Evolutionary conservation across 2,329 filamentous ascomycete genomes (phyloP), one percentile per base, ranked within the genome.

Genomic region (Chaetomiaceae sp.): DNA sequence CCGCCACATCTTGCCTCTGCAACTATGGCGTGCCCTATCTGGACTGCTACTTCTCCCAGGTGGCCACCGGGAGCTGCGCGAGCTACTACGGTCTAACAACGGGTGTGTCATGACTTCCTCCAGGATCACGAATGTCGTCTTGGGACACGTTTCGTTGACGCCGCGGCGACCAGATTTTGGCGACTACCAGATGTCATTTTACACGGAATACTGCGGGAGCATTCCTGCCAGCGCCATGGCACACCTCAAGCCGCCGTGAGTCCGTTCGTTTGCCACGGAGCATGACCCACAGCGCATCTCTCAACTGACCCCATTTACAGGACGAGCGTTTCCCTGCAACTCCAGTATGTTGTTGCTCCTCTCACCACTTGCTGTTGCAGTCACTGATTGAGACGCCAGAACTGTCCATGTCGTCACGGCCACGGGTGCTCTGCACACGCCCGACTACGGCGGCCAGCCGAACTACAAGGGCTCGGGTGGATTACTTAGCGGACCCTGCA

Each of bases 401-500:
- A 47, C 50, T 2, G 50, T 59, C 45, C 26, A 48, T 2, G 49
- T 56, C 38, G 52, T 56, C 15, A 51, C 51, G 12, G 47, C 38
- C 35, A 46, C 38, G 2, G 41, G 29, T 11, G 32, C 18, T 4
- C 30, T 49, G 8, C 11, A 30, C 7, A 36, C 30, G 11, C 51
- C 53, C 9, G 19, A 34, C 20, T 45, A 52, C 7, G 30, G 32
- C 15, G 40, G 26, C 12, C 19, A 19, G 39, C 56, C 57, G 6
- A 30, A 45, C 32, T 60, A 51, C 41, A 33, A 47, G 15, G 56
- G 58, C 22, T 33, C 45, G 0, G 60, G 60, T 15, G 29, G 38
- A 11, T 44, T 61, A 24, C 55, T 62, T 14, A n/a, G 42, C 11
- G 57, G 50, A 35, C 45, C 45, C 6, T 62, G 60, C 40, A 51